These are phyloP conservation scores for Coniophora puteana DNA, from an alignment of 1,284 basidiomycete genomes.

Conservation along the genomic window DNA sequence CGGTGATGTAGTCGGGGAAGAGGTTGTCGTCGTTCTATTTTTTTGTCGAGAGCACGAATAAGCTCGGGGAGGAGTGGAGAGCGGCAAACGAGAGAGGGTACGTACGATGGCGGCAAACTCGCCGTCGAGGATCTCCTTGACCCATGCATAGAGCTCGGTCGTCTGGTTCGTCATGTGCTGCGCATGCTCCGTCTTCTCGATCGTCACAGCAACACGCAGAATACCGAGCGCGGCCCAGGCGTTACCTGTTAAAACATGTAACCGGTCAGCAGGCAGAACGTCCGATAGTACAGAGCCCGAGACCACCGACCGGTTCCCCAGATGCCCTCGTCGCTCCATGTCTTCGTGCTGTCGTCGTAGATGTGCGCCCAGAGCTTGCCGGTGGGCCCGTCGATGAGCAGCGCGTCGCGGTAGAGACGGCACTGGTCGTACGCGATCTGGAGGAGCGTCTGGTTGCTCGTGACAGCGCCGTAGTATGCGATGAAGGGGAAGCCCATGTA, in stretches of 20 bases:
- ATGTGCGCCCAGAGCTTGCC: constrained; percentile 45
- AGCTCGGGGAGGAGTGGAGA: not conserved
- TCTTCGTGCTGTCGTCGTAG: constrained; percentile 32
- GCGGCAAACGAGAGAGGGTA: constrained; percentile 5
- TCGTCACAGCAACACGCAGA: constrained; percentile 43
- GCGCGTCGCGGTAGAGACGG: constrained; percentile 37
- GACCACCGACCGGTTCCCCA: constrained; percentile 47
- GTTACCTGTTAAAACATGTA: constrained; percentile 23
- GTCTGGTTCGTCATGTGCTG: constrained; percentile 26
- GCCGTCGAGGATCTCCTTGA: constrained; percentile 45
- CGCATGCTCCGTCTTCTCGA: constrained; percentile 36
- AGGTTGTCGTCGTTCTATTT: constrained; percentile 17
- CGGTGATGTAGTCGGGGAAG: constrained; percentile 28
- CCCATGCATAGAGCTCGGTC: constrained; percentile 32
- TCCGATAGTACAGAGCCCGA: not conserved
- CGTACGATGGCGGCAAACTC: constrained; percentile 40
- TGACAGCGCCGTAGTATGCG: constrained; percentile 49
- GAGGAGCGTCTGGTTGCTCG: constrained; percentile 37
- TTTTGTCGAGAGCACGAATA: constrained; percentile 3
- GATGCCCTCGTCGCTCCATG: constrained; percentile 38
- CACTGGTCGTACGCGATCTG: constrained; percentile 45
- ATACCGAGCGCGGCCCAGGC: constrained; percentile 39
- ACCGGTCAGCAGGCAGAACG: not conserved
- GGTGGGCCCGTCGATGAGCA: constrained; percentile 33
- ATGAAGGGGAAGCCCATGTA: constrained; percentile 65